Evolutionary conservation across 2,329 filamentous ascomycete species (phyloP), one percentile per base, ranked within the genome.

Genomic region (Neurospora crassa): DNA sequence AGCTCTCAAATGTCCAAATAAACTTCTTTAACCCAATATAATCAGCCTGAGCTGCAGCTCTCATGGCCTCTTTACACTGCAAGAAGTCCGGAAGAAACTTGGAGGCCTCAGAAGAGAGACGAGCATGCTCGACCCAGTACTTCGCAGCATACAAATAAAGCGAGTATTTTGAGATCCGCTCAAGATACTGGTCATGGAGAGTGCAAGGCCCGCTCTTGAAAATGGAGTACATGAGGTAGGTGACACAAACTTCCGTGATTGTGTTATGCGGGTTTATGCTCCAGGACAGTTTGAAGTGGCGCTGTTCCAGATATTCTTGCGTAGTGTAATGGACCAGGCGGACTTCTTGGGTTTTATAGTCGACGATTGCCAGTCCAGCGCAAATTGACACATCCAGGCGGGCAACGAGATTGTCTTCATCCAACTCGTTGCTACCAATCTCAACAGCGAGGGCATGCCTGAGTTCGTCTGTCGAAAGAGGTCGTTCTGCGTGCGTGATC

Each of bases 291-390:
- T 3, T 18, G 47, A 59, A 59, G 24, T 68, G 70, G 0, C 69
- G 78, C 24, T 70, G 69, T 37, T 80, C 75, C 47, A 84, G 78
- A 72, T 82, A 83, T 68, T 83, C 79, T 67, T 82, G 79, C 0
- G 80, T 78, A 2, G 82, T 83, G 72, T 81, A 80, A 72, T 84
- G 82, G 5, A 81, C 81, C 11, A 83, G 72, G 24, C 80, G 77
- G 42, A 83, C 75, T 47, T 79, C 75, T 40, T 76, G 67, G 71
- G 75, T 82, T 69, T 81, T 75, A 7, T 78, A 67, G 70, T 83
- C 79, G 16, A 81, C 67, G 2, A 76, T 79, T 5, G 83, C 79
- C 5, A 84, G 71, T 0, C 81, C 82, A 20, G 77, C 78, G 71
- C 80, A 83, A 0, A 77, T 74, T 1, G 78, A 78, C 3, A 81